A percentile compares a stretch with the other conserved stretches of the same genome.
phyloP scores from a whole-genome alignment of 176 grass and related monocot genomes.

The Aegilops umbellulata region DNA sequence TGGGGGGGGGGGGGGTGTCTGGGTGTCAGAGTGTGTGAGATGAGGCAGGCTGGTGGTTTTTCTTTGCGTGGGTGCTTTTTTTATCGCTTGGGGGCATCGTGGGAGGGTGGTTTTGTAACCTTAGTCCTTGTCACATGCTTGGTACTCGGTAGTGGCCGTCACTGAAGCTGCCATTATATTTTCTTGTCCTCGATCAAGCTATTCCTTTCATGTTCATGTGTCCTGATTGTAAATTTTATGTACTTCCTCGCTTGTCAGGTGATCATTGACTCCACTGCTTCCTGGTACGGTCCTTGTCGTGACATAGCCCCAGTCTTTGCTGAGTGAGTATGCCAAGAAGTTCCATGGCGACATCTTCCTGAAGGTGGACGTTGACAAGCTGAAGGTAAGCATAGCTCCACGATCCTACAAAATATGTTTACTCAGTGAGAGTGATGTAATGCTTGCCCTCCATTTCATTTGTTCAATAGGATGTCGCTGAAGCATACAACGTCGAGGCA shows the following conservation, averaged over 20 bases:
- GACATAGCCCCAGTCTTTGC: conserved; percentile 49
- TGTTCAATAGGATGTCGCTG: conserved; percentile 32
- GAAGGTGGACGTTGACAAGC: conserved; percentile 72
- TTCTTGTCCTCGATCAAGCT: no score
- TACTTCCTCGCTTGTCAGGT: conserved; percentile 31
- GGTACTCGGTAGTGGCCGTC: not conserved
- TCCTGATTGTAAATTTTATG: not conserved
- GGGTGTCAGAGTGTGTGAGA: no score
- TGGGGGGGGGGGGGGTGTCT: no score
- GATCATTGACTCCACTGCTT: conserved; percentile 75
- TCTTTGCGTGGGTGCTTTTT: no score
- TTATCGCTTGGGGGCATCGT: no score
- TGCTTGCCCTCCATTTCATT: not conserved
- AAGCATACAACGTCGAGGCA: conserved; percentile 36
- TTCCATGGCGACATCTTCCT: conserved; percentile 46
- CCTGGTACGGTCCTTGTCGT: conserved; percentile 80
- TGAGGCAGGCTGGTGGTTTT: no score
- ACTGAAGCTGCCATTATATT: no score
- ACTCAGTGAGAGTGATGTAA: not conserved
- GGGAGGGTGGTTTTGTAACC: not conserved
- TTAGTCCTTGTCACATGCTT: not conserved
- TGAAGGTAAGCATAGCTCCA: conserved; percentile 41
- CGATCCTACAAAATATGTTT: not conserved
- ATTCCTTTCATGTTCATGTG: not conserved
- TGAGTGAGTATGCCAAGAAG: conserved; percentile 58